phyloP scores from a whole-genome alignment of 129 eudicot species.

The Lonicera japonica region DNA sequence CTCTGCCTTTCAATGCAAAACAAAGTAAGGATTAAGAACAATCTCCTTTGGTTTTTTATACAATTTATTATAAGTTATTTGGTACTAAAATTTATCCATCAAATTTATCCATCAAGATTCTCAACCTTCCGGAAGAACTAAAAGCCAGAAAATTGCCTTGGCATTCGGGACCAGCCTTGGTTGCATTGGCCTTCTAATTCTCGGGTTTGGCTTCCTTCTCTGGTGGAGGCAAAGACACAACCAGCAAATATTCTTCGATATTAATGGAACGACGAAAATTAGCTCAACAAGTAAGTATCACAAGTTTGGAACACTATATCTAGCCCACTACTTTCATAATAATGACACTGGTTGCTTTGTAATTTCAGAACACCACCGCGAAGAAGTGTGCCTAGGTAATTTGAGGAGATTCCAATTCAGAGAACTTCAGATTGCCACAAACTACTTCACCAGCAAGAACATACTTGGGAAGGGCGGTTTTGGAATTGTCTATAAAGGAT shows the following conservation, averaged over 20 bases:
- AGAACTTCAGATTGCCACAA: slow-evolving; percentile 81
- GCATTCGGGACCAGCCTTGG: slow-evolving; percentile 87
- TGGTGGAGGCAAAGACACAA: slow-evolving; percentile 85
- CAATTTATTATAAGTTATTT: not conserved
- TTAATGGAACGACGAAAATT: slow-evolving; percentile 34
- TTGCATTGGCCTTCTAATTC: slow-evolving; percentile 67
- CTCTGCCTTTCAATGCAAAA: slow-evolving; percentile 41
- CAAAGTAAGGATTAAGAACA: slow-evolving; percentile 41
- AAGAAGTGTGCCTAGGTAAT: slow-evolving; percentile 85
- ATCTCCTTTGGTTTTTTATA: too few species aligned
- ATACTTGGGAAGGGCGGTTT: slow-evolving; percentile 90
- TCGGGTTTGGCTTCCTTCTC: slow-evolving; percentile 66
- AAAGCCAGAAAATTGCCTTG: slow-evolving; percentile 66
- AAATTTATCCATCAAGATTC: slow-evolving; percentile 15
- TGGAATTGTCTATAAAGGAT: slow-evolving; percentile 86
- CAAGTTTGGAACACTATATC: not conserved
- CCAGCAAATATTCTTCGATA: slow-evolving; percentile 82
- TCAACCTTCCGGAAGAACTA: slow-evolving; percentile 43
- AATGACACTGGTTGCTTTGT: not conserved
- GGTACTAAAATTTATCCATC: not conserved
- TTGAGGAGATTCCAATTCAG: slow-evolving; percentile 68
- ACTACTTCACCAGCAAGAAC: slow-evolving; percentile 85
- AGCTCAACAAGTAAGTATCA: not conserved
- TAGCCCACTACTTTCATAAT: too few species aligned
- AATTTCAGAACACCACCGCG: slow-evolving; percentile 69